A percentile compares a stretch with the other conserved stretches of the same genome.
phyloP scores from a whole-genome alignment of 257 asterid species.

The Ehretia macrophylla region DNA sequence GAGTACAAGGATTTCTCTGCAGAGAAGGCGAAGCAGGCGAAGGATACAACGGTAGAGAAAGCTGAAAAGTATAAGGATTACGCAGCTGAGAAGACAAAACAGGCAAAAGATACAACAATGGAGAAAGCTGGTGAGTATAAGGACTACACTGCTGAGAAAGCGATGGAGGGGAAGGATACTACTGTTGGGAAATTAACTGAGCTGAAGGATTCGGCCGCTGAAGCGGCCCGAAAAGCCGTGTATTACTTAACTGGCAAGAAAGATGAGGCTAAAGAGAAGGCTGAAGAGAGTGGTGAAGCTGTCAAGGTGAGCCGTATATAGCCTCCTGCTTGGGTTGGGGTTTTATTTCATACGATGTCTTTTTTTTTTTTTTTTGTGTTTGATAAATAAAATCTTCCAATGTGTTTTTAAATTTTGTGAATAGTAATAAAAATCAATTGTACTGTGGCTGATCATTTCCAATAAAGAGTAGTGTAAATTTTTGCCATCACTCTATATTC shows the following conservation, averaged over 20 bases:
- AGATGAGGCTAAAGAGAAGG: constrained; percentile 46
- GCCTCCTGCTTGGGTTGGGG: not conserved
- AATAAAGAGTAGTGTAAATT: too few species aligned
- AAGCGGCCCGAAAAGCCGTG: constrained; percentile 50
- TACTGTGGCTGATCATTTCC: too few species aligned
- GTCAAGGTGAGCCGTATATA: constrained; percentile 60
- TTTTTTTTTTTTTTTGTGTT: too few species aligned
- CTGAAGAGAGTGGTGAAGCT: constrained; percentile 29
- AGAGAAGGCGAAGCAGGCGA: constrained; percentile 2
- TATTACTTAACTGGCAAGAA: constrained; percentile 64
- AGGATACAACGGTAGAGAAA: constrained; percentile 13
- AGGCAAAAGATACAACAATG: constrained; percentile 33
- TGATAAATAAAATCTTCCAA: not conserved
- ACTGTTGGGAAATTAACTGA: constrained; percentile 47
- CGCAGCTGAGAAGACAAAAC: constrained; percentile 1
- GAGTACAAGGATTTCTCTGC: constrained; percentile 15
- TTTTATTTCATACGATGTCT: not conserved
- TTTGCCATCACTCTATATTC: too few species aligned
- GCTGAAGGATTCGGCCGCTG: constrained; percentile 55
- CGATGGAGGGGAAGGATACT: constrained; percentile 50
- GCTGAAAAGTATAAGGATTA: constrained; percentile 13
- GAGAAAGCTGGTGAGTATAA: constrained; percentile 12
- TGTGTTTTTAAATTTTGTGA: too few species aligned
- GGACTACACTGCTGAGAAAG: constrained; percentile 45
- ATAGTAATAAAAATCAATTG: too few species aligned